A percentile compares a stretch with the other conserved stretches of the same genome.
Conservation (phyloP, 140 eudicot species). For the Bidens hawaiensis region DNA sequence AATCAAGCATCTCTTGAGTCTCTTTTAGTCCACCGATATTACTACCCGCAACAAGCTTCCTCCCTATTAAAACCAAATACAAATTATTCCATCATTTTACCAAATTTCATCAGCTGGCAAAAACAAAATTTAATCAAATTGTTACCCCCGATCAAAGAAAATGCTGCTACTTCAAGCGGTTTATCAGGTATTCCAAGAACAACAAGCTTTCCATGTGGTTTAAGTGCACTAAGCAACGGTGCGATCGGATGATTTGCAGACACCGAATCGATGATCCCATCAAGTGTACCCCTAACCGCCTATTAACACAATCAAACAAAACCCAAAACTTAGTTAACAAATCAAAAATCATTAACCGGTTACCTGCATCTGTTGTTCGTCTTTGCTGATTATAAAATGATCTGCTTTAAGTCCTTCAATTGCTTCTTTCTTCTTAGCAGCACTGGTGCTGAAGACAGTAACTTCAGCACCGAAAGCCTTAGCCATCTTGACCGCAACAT, state of each 20-base stretch:
- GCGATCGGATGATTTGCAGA: constrained; percentile 40
- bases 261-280: constrained; percentile 59
- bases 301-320: constrained; percentile 11
- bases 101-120: background rate
- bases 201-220: constrained; percentile 54
- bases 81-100: background rate
- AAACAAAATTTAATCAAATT: background rate
- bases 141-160: constrained; percentile 44
- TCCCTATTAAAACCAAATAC: constrained; percentile 27
- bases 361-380: constrained; percentile 37
- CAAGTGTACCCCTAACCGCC: constrained; percentile 46
- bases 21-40: constrained; percentile 54
- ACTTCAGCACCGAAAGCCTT: constrained; percentile 60
- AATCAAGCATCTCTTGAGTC: constrained; percentile 59
- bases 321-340: too few species aligned
- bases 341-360: background rate
- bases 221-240: constrained; percentile 36
- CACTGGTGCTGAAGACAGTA: constrained; percentile 53
- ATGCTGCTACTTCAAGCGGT: constrained; percentile 45
- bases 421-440: constrained; percentile 46
- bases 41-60: constrained; percentile 48
- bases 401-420: constrained; percentile 44
- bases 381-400: constrained; percentile 40
- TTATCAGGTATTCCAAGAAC: constrained; percentile 54
- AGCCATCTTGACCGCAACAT: constrained; percentile 56